Evolutionary conservation across 805 yeast species (phyloP).

Genomic region (Vanderwaltozyma yarrowii): DNA sequence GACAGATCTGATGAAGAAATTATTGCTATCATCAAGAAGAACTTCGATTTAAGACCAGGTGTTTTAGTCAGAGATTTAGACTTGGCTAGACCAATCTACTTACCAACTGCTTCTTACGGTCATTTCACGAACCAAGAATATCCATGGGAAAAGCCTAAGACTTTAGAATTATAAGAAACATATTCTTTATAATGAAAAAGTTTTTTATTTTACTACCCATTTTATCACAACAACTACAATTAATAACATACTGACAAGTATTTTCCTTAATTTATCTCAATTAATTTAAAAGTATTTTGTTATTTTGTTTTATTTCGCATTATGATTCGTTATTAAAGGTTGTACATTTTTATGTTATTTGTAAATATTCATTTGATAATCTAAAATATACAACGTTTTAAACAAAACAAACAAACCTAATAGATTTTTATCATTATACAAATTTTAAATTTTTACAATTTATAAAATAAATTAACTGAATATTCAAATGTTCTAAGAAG

Average conservation of each 20-base stretch:
- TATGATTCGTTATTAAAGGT: too few relatives aligned
- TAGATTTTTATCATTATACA: too few relatives aligned
- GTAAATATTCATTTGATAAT: too few relatives aligned
- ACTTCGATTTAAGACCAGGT: constrained; percentile 99
- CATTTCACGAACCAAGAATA: constrained; percentile 98
- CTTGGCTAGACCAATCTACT: constrained; percentile 97
- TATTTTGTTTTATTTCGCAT: too few relatives aligned
- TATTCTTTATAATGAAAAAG: neutral
- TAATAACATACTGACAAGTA: neutral
- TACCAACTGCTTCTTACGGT: constrained; percentile 98
- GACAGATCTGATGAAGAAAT: constrained; percentile 80
- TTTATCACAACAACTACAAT: too few relatives aligned
- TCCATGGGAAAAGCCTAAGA: constrained; percentile 98
- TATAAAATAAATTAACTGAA: too few relatives aligned
- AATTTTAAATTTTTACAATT: too few relatives aligned
- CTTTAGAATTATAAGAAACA: constrained; percentile 44
- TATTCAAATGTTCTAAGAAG: too few relatives aligned
- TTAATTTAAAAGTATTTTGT: neutral
- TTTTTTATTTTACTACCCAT: too few relatives aligned
- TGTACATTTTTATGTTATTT: too few relatives aligned
- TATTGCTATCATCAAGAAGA: constrained; percentile 81
- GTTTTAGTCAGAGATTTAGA: constrained; percentile 92
- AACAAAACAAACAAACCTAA: too few relatives aligned
- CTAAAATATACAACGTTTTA: too few relatives aligned
- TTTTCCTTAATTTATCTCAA: neutral